Percentiles rank a stretch among this genome's conserved stretches.
These are phyloP conservation scores for Entomortierella parvispora DNA, from an alignment of 192 early-diverging fungal species.

Conservation along the genomic window DNA sequence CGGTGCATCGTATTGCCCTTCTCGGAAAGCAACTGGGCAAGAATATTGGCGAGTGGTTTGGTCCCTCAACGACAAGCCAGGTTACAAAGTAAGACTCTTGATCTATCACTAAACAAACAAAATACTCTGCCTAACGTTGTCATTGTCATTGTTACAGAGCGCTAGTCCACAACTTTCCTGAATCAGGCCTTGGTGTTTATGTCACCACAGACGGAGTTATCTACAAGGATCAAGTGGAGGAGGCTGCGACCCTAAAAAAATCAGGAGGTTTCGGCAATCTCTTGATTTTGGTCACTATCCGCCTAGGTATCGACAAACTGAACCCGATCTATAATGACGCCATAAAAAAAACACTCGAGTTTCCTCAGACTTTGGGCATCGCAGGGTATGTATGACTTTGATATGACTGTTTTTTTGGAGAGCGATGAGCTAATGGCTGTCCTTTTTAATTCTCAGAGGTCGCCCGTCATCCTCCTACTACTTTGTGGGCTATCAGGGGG, in stretches of 20 bases:
- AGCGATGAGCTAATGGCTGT: not conserved
- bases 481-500: conserved; percentile 89
- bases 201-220: conserved; percentile 87
- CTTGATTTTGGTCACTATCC: conserved; percentile 86
- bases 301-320: conserved; percentile 90
- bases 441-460: conserved; percentile 63
- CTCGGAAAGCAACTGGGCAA: conserved; percentile 87
- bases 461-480: conserved; percentile 94
- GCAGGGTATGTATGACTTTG: conserved; percentile 73
- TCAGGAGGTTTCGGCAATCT: conserved; percentile 66
- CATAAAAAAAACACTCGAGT: conserved; percentile 79
- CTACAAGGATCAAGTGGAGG: conserved; percentile 76
- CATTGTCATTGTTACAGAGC: conserved; percentile 49
- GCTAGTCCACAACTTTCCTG: conserved; percentile 65
- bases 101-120: conserved; percentile 35
- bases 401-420: not conserved
- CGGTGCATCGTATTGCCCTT: conserved; percentile 92
- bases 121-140: not conserved
- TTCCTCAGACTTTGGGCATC: conserved; percentile 87
- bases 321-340: conserved; percentile 87
- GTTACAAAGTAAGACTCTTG: conserved; percentile 72
- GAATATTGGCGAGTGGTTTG: conserved; percentile 98
- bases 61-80: conserved; percentile 87
- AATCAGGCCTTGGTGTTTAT: conserved; percentile 71
- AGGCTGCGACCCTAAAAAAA: conserved; percentile 57